Percentiles rank a stretch among this genome's conserved stretches.
Evolutionary conservation across 306 rosid genomes (phyloP).

Genomic region (Amphicarpaea edgeworthii): DNA sequence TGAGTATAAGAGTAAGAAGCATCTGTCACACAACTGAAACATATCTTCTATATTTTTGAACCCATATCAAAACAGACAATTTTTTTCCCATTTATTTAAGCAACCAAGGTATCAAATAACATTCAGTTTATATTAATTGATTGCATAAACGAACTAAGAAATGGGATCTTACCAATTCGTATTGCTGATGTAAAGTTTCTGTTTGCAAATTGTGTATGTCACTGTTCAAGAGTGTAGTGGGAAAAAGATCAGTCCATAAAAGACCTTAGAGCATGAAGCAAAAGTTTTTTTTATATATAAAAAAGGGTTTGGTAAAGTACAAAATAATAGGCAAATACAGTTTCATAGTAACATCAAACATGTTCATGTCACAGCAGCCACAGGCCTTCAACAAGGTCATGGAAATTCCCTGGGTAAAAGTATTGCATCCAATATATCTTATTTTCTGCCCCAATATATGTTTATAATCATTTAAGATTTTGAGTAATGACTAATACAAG

Average conservation of each 20-base stretch:
- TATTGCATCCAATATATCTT: conserved; percentile 9
- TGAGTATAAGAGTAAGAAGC: conserved; percentile 29
- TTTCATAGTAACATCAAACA: background rate
- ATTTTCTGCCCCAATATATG: conserved; percentile 29
- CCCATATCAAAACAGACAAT: background rate
- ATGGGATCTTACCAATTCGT: conserved; percentile 75
- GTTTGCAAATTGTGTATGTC: conserved; percentile 84
- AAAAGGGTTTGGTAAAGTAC: conserved; percentile 6
- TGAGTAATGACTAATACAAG: conserved; percentile 44
- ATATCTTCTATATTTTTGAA: background rate
- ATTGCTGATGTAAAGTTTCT: conserved; percentile 88
- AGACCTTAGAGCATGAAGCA: conserved; percentile 18
- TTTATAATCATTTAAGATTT: conserved; percentile 23
- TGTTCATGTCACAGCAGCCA: conserved; percentile 28
- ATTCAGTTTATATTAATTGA: conserved; percentile 15
- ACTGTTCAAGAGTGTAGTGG: conserved; percentile 60
- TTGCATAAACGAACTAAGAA: conserved; percentile 15
- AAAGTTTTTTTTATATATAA: background rate
- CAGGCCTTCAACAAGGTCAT: background rate
- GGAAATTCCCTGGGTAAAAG: background rate
- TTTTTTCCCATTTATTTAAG: background rate
- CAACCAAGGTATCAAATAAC: conserved; percentile 17
- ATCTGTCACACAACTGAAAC: conserved; percentile 30
- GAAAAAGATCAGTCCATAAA: conserved; percentile 25
- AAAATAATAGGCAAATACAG: conserved; percentile 31